These are phyloP conservation scores for Heliosperma pusillum DNA, from an alignment of 148 eudicot species.

Conservation along the genomic window DNA sequence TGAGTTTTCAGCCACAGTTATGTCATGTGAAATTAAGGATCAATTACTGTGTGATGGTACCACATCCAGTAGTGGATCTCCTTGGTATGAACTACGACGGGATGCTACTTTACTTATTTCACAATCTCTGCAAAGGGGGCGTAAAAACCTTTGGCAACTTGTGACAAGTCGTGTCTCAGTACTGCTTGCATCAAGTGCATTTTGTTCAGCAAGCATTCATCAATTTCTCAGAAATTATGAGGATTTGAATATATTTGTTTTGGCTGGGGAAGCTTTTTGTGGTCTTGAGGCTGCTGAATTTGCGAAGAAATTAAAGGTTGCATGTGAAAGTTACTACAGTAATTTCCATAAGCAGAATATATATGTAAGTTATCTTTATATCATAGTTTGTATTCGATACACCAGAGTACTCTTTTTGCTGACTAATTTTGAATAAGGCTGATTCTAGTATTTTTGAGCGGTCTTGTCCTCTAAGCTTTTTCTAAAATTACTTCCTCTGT, in stretches of 20 bases:
- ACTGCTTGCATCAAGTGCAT: constrained; percentile 81
- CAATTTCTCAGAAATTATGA: constrained; percentile 88
- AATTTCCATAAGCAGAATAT: constrained; percentile 88
- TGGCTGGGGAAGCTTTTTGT: constrained; percentile 94
- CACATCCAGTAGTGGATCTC: constrained; percentile 73
- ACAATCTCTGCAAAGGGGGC: constrained; percentile 74
- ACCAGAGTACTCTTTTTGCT: background rate
- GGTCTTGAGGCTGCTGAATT: constrained; percentile 79
- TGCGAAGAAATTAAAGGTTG: constrained; percentile 64
- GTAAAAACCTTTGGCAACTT: constrained; percentile 91
- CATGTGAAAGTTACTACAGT: constrained; percentile 73
- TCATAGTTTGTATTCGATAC: background rate
- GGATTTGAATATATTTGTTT: constrained; percentile 67
- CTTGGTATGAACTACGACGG: constrained; percentile 86
- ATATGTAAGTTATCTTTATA: constrained; percentile 56
- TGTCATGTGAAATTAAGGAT: constrained; percentile 34
- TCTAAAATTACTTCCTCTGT: background rate
- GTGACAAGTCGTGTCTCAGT: constrained; percentile 78
- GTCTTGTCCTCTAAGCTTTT: background rate
- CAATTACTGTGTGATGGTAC: constrained; percentile 50
- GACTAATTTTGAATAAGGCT: background rate
- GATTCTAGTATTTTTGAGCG: background rate
- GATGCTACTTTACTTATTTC: constrained; percentile 81
- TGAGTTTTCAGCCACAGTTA: constrained; percentile 28
- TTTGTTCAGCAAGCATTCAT: constrained; percentile 88